A percentile compares a stretch with the other conserved stretches of the same genome.
Conservation (phyloP, 768 basidiomycete species). For the Russula foetens region DNA sequence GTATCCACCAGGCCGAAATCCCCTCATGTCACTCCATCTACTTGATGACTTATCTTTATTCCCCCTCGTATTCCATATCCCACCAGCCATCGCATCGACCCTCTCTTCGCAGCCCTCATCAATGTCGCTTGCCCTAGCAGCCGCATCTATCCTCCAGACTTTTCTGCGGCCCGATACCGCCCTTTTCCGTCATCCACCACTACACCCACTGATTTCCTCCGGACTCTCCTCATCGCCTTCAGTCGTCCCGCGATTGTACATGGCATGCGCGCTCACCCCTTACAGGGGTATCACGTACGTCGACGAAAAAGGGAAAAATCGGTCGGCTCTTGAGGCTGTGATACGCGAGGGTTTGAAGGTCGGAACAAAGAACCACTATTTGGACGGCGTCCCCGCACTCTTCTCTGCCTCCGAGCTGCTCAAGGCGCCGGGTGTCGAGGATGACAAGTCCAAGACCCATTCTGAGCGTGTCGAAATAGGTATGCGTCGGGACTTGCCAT, state of each 20-base stretch:
- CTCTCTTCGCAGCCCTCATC: slow-evolving; percentile 39
- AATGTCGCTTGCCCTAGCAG: slow-evolving; percentile 39
- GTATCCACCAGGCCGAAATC: slow-evolving; percentile 57
- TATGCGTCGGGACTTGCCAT: slow-evolving; percentile 24
- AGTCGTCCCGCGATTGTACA: slow-evolving; percentile 56
- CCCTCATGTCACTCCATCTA: slow-evolving; percentile 64
- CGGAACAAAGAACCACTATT: slow-evolving; percentile 65
- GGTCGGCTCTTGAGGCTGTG: slow-evolving; percentile 55
- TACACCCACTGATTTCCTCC: slow-evolving; percentile 41
- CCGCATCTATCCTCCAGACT: slow-evolving; percentile 49
- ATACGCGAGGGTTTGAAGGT: slow-evolving; percentile 82
- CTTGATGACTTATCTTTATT: slow-evolving; percentile 70
- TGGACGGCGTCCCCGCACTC: slow-evolving; percentile 65
- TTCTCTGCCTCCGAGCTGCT: slow-evolving; percentile 48
- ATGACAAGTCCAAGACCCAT: slow-evolving; percentile 30
- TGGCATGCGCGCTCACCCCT: slow-evolving; percentile 72
- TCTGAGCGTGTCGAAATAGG: slow-evolving; percentile 55
- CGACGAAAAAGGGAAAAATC: slow-evolving; percentile 56
- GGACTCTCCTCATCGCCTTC: slow-evolving; percentile 32
- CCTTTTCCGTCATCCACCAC: slow-evolving; percentile 29
- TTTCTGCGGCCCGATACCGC: slow-evolving; percentile 31
- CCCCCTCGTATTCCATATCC: slow-evolving; percentile 53
- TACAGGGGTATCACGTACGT: slow-evolving; percentile 49
- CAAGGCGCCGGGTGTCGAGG: slow-evolving; percentile 27
- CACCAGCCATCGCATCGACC: slow-evolving; percentile 33